phyloP scores from a whole-genome alignment of 306 rosid genomes.

The Elaeagnus macrophylla region DNA sequence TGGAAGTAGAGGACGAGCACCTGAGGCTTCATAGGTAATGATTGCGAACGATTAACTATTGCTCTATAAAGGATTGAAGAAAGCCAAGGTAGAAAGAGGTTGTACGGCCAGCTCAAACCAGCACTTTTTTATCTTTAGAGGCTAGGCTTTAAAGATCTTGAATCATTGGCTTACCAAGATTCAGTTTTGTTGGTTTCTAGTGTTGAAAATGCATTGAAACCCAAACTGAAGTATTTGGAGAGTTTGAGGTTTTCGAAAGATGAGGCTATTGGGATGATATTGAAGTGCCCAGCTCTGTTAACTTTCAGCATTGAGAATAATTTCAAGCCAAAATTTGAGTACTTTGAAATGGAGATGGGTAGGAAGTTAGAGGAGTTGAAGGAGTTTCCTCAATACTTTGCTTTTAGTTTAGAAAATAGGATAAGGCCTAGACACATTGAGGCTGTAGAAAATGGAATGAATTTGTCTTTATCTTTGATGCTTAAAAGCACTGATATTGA shows the following conservation, averaged over 20 bases:
- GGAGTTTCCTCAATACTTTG: conserved; percentile 79
- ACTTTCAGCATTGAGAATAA: conserved; percentile 84
- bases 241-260: conserved; percentile 45
- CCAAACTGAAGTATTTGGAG: conserved; percentile 55
- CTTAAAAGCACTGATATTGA: conserved; percentile 74
- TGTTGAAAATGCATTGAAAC: conserved; percentile 65
- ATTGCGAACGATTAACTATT: too few species aligned
- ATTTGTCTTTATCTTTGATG: conserved; percentile 55
- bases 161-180: conserved; percentile 58
- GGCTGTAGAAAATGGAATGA: conserved; percentile 37
- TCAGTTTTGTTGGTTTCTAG: conserved; percentile 65
- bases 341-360: conserved; percentile 46
- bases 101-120: conserved; percentile 67
- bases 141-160: conserved; percentile 59
- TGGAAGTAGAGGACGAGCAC: too few species aligned
- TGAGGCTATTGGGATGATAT: conserved; percentile 48
- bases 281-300: conserved; percentile 68
- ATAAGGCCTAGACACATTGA: conserved; percentile 73
- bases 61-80: too few species aligned
- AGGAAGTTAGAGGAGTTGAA: conserved; percentile 51
- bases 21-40: too few species aligned
- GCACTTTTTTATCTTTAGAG: conserved; percentile 60
- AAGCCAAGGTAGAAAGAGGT: too few species aligned
- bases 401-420: conserved; percentile 88
- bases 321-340: conserved; percentile 68